Base-by-base conservation (phyloP, 106 monocot species). In the Alisma plantagoaquatica region DNA sequence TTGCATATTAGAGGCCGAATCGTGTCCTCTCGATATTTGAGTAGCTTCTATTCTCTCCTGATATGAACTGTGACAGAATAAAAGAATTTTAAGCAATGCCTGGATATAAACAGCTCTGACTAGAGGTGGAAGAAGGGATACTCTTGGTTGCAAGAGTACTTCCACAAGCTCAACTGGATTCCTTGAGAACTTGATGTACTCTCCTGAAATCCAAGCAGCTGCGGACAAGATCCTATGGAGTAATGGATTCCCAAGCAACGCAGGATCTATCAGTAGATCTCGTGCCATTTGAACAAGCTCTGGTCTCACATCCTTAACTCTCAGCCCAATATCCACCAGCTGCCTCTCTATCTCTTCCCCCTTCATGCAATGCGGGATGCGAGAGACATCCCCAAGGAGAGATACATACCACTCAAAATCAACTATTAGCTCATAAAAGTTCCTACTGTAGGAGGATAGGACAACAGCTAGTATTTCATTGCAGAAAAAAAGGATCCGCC, bases 341-440 rank as follows among this genome's bases (percentile, higher is more conserved):
- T 88, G 87, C 32, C 72, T 59, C 51, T 79, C 87, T 44, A 88
- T 77, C 58, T 94, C 94, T 35, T 78, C 78, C 26, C 87, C 87
- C 54, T 75, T 59, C 2, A 58, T 38, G 48, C 80, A 84, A 65
- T 94, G 80, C 3, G 77, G 70, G 24, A 72, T 77, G 66, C 88
- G 67, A 8, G 75, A 64, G 70, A 94, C 81, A 2, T 76, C 81
- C 14, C 77, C 80, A 6, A 94, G 87, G 3, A 94, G 59, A 4
- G 65, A 70, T 4, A 88, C 80, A 65, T 87, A 88, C 94, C 94
- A 94, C 58, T 94, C 94, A n/a, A 94, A 87, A 73, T 94, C 94
- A 27, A 65, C 25, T 10, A 94, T 62, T 22, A 88, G 48, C 56
- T 83, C 83, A 29, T 94, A 94, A 8, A 73, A 63, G 41, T 94